Evolutionary conservation across 2,329 filamentous ascomycete genomes (phyloP), one percentile per base, ranked within the genome.

Genomic region (Pseudogymnoascus verrucosus): DNA sequence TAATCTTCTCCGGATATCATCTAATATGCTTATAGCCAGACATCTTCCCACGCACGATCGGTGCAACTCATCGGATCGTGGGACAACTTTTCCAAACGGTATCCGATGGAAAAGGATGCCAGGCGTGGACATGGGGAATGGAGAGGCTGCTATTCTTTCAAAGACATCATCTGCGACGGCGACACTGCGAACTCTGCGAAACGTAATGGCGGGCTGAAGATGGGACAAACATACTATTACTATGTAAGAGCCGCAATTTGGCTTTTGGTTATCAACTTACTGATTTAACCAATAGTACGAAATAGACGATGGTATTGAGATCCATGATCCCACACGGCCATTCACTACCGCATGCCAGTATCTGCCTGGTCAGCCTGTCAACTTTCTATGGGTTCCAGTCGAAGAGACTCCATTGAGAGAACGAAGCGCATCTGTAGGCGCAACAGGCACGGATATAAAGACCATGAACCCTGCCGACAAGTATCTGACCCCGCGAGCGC

Each of bases 191-290:
- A 78, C 69, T 80, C 78, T 61, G 76, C 75, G 23, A 85, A 84
- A 69, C 84, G 91, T 70, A 84, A 84, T 69, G 92, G 92, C 64
- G 93, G 89, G 62, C 82, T 97, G 67, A 95, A 89, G 76, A 96
- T 96, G 90, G 93, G 93, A 51, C 86, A 89, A 65, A 95, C 89
- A 14, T 97, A 97, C 76, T 97, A 93, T 83, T 98, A 96, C 80
- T 97, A 95, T 77, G 91, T 96, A 79, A 61, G 59, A 61, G 23
- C 11, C 47, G 61, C 61, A 40, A 54, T 44, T 21, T 62, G 16
- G 62, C 28, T 34, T 51, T 57, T 60, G 31, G 47, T 19, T 34
- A 57, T 34, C 26, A 57, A 28, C 47, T 5, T 61, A 59, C 40
- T 60, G 26, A 61, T 11, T n/a, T 34, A 19, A 40, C 11, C 4